These are phyloP conservation scores for Mycotypha africana DNA, from an alignment of 371 early-diverging fungal genomes.

Conservation along the genomic window DNA sequence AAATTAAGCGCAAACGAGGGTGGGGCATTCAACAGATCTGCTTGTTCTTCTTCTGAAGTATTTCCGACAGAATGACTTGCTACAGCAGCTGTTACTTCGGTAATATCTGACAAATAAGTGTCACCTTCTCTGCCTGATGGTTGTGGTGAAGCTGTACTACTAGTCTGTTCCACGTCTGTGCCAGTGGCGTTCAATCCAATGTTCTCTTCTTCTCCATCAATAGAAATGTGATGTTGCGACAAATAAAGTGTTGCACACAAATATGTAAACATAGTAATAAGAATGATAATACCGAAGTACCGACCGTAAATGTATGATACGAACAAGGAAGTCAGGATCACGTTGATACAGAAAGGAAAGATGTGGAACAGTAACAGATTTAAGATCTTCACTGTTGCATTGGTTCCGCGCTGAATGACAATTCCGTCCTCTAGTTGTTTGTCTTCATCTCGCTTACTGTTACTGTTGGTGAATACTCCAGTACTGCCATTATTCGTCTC, in stretches of 20 bases:
- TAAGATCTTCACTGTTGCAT: constrained; percentile 73
- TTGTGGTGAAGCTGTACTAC: no score
- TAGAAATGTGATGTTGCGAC: constrained; percentile 91
- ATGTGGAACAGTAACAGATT: constrained; percentile 85
- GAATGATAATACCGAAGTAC: constrained; percentile 77
- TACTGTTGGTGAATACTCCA: constrained; percentile 80
- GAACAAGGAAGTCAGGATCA: constrained; percentile 66
- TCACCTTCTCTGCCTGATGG: no score
- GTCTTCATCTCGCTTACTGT: constrained; percentile 83
- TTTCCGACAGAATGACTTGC: constrained; percentile 70
- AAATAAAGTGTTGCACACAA: constrained; percentile 76
- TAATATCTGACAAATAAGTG: no score
- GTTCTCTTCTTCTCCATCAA: constrained; percentile 71
- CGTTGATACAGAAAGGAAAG: constrained; percentile 83
- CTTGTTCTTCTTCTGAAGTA: constrained; percentile 72
- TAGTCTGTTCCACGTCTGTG: constrained; percentile 92
- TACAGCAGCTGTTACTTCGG: constrained; percentile 77
- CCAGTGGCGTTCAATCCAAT: constrained; percentile 71
- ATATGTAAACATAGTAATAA: constrained; percentile 84
- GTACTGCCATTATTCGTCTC: no score
- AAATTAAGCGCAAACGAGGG: constrained; percentile 77
- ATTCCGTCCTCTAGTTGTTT: constrained; percentile 91
- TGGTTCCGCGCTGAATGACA: constrained; percentile 86
- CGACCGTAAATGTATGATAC: constrained; percentile 71
- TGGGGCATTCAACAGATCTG: constrained; percentile 69